Percentiles rank a stretch among this genome's conserved stretches.
Conservation (phyloP, 1,284 basidiomycete species). For the Earliella scabrosa region DNA sequence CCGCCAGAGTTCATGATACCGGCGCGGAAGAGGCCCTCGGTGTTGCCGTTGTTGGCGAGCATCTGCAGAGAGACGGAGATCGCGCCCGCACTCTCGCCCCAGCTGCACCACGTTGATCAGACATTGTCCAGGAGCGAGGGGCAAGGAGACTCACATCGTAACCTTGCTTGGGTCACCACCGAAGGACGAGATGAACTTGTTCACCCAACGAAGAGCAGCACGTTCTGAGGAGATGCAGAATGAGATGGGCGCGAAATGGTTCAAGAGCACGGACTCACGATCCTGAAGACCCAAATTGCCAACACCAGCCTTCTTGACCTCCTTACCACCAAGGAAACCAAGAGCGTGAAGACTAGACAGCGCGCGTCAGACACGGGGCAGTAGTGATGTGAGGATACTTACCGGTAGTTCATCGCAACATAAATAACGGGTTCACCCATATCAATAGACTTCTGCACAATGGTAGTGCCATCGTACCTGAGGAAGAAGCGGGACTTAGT, state of each 20-base stretch:
- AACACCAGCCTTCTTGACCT: slow-evolving; percentile 51
- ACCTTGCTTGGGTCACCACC: slow-evolving; percentile 45
- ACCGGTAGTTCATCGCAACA: slow-evolving; percentile 41
- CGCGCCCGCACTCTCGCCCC: slow-evolving; percentile 48
- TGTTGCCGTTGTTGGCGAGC: slow-evolving; percentile 36
- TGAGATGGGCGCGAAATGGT: background rate
- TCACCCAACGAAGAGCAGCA: slow-evolving; percentile 59
- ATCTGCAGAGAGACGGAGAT: slow-evolving; percentile 40
- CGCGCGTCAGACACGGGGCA: background rate
- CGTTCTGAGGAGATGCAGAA: slow-evolving; percentile 10
- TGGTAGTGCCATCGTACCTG: background rate
- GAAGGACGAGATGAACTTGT: slow-evolving; percentile 44
- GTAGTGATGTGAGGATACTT: background rate
- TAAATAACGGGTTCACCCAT: slow-evolving; percentile 39
- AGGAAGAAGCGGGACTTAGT: background rate
- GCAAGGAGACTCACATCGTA: slow-evolving; percentile 28
- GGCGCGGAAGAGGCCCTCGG: slow-evolving; percentile 40
- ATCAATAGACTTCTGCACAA: slow-evolving; percentile 38
- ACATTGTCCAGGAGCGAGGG: no score
- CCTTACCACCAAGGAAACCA: slow-evolving; percentile 35
- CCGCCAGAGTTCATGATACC: slow-evolving; percentile 43
- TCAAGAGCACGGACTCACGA: slow-evolving; percentile 47
- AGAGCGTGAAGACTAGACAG: background rate
- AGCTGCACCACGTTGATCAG: slow-evolving; percentile 25
- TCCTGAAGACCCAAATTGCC: slow-evolving; percentile 60